Base-by-base conservation (phyloP, 1,139 yeast genomes). In the Debaryomyces fabryi region DNA sequence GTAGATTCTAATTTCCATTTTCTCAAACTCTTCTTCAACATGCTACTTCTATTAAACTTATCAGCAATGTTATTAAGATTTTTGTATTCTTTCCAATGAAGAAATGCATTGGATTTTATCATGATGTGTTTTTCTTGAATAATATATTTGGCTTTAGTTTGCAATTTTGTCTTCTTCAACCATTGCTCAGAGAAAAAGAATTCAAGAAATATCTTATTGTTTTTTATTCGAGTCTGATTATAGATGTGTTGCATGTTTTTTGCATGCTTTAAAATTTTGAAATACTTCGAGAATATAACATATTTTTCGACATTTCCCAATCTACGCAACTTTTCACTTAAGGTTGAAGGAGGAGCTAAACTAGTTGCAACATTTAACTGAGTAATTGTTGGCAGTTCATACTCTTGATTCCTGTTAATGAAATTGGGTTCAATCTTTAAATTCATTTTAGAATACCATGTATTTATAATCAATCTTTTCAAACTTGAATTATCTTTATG, bases 151-250 rank as follows among this genome's bases (percentile, higher is more conserved):
- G 55, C 54, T 7, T 42, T 38, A 3, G 37, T 24, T 6, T 37
- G 42, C 18, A 60, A 41, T 16, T 46, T 45, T 2, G 49, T 38
- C 33, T 58, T 55, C 34, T 52, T 52, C 9, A 47, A 35, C 66
- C 66, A 60, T 15, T 49, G 45, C 3, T 55, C 51, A 16, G 46
- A 48, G 29, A 67, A 59, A 13, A 59, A 39, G 25, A 53, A 50
- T 9, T 29, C 29, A 8, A 53, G 12, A n/a, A 60, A 45, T 1
- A 34, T 20, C 5, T 3, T 6, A 33, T 58, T 46, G 30, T 51
- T 53, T 3, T 43, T 44, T 4, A 18, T 12, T 35, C 46, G 52
- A n/a, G 57, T 53, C 15, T 44, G 42, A 2, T 45, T 41, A 4
- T 46, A 43, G 2, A 49, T 42, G 4, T 9, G 27, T 4, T 45